Base-by-base conservation (phyloP, 2,329 filamentous ascomycete species). In the Diaporthe ampelina region DNA sequence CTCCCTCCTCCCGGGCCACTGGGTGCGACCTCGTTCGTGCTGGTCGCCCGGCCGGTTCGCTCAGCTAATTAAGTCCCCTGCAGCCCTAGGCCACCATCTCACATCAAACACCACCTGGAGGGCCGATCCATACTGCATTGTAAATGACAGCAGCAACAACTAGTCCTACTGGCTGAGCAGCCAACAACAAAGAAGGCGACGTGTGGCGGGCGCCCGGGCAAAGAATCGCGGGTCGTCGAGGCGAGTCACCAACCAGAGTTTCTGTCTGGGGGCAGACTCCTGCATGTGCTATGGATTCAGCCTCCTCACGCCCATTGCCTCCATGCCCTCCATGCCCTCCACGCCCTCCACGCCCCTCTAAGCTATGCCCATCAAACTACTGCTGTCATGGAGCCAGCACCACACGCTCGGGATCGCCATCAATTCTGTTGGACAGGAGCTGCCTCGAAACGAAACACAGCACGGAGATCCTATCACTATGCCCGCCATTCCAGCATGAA, bases 401-500 rank as follows among this genome's bases (percentile, higher is more conserved):
- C 63, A 52, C 29, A 45, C 29, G 10, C 61, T 29, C 29, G 17
- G 69, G 69, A 61, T 54, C 45, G 24, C 40, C 56, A 40, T 45
- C 29, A 24, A 4, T n/a, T 40, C 59, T 32, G 70, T 56, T 35
- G 70, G 70, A 54, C 57, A 72, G 57, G 13, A 63, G 57, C 57
- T 56, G 70, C 70, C 29, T 72, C 69, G 69, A 72, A 63, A 63
- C 69, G 69, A 72, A 63, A 72, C 69, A 72, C 57, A 54, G 26
- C 26, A 29, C 32, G 43, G 37, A 37, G 69, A 71, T 54, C 56
- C 69, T 13, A 43, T 50, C 15, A n/a, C n/a, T 32, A 61, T 10
- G 40, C 35, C 45, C 45, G 48, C 63, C 21, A 40, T 40, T 26
- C 48, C 29, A 13, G 63, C 63, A 68, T 68, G 63, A 68, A 68